Evolutionary conservation across 1,139 yeast genomes (phyloP), one percentile per base, ranked within the genome.

Genomic region (Geotrichum klebahnii): DNA sequence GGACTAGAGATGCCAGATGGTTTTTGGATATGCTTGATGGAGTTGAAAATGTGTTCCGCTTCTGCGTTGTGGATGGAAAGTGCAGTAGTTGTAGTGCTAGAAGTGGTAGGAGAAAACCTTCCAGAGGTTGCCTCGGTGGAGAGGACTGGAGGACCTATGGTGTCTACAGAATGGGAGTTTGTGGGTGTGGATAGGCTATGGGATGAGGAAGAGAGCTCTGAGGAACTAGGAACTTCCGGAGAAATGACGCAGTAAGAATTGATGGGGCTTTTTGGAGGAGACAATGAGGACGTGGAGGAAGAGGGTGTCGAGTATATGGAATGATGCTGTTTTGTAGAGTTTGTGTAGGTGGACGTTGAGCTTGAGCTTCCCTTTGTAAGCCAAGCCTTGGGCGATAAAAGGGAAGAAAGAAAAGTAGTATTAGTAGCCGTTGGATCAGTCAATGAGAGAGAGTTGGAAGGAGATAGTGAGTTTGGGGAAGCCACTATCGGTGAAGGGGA

Each of bases 381-480:
- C 50, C 50, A 47, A 42, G 37, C 10, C 29, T 41, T 47, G 3
- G 50, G 46, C n/a, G 50, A 47, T 28, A 43, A 29, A 6, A 47
- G 26, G 24, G 38, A 38, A 10, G 43, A 19, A 8, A 38, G 19
- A 26, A 44, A 29, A n/a, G 35, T 16, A 24, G 20, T 42, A 5
- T 19, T 22, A 5, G 43, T 17, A 1, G 35, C 20, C 14, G 48
- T 16, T n/a, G 45, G 50, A 23, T 46, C 45, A 5, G 39, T 16
- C 6, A 47, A n/a, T 2, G 46, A 34, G 10, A 47, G 24, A 10
- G 50, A 47, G 23, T 35, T 35, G n/a, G 50, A 22, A 14, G 50
- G 46, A 3, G 50, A 47, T 29, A 22, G 36, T 14, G 43, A 41
- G 16, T 23, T 46, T 29, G 40, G 29, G 4, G 29, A 35, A 19